Conservation (phyloP, 495 filamentous ascomycete genomes). For the Monascus purpureus region DNA sequence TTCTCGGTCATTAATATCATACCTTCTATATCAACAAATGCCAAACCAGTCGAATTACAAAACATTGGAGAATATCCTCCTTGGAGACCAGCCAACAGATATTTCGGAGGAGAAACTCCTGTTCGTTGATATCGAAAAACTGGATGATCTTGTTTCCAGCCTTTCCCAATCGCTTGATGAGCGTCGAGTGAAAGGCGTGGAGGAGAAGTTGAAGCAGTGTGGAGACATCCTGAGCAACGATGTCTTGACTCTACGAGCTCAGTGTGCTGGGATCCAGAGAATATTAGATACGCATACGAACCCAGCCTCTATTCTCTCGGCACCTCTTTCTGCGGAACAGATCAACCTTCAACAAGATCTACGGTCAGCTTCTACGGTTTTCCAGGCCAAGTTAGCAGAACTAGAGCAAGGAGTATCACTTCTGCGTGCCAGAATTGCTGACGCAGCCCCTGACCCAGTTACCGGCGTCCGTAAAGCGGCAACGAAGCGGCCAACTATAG, state of each 20-base stretch:
- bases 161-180: conserved; percentile 45
- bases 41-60: conserved; percentile 41
- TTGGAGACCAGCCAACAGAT: conserved; percentile 28
- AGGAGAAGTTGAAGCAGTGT: conserved; percentile 47
- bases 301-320: conserved; percentile 39
- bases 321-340: conserved; percentile 73
- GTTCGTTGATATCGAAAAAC: conserved; percentile 52
- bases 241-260: conserved; percentile 49
- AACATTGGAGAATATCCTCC: conserved; percentile 18
- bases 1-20: conserved; percentile 57
- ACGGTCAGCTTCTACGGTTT: conserved; percentile 48
- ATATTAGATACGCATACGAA: conserved; percentile 56
- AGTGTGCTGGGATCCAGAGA: conserved; percentile 59
- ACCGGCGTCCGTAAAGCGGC: conserved; percentile 24
- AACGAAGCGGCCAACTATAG: conserved; percentile 60
- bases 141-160: conserved; percentile 43
- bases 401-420: conserved; percentile 70
- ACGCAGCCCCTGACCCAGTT: conserved; percentile 19
- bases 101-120: conserved; percentile 49
- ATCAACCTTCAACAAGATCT: conserved; percentile 69
- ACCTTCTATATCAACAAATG: conserved; percentile 42
- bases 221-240: conserved; percentile 46
- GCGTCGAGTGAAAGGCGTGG: conserved; percentile 47
- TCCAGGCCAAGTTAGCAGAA: conserved; percentile 61
- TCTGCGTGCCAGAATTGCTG: conserved; percentile 64